Conservation (phyloP, 345 rosid genomes). For the Nasturtium officinale region DNA sequence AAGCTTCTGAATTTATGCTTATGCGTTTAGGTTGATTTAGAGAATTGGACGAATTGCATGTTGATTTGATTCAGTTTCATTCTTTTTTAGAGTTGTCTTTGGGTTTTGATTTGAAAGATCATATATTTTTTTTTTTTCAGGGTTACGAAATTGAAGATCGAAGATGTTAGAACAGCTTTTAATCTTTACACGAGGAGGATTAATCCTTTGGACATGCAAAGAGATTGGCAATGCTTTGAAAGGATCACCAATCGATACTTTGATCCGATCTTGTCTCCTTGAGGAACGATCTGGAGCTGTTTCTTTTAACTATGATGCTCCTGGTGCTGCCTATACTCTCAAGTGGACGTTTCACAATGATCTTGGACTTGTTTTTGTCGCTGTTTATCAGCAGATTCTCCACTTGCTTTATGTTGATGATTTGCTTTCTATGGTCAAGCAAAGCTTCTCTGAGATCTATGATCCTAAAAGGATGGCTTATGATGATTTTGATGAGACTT, state of each 20-base stretch:
- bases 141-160: conserved; percentile 35
- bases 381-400: conserved; percentile 93
- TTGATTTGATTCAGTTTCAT: conserved; percentile 2
- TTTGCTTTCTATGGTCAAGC: conserved; percentile 74
- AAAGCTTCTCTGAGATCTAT: conserved; percentile 71
- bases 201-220: conserved; percentile 97
- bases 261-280: conserved; percentile 88
- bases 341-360: conserved; percentile 97
- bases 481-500: conserved; percentile 73
- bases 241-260: conserved; percentile 90
- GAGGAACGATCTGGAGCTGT: conserved; percentile 95
- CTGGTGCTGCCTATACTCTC: conserved; percentile 86
- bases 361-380: conserved; percentile 94
- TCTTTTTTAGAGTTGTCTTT: not conserved
- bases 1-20: not conserved
- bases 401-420: conserved; percentile 92
- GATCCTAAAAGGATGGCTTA: conserved; percentile 70
- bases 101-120: conserved; percentile 21
- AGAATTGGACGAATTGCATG: not conserved
- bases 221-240: conserved; percentile 90
- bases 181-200: conserved; percentile 94
- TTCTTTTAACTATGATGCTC: conserved; percentile 72
- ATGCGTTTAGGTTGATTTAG: not conserved
- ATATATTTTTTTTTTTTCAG: conserved; percentile 30
- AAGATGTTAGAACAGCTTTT: conserved; percentile 92